Evolutionary conservation across 1,284 basidiomycete species (phyloP).

Genomic region (Pholiota adiposa): DNA sequence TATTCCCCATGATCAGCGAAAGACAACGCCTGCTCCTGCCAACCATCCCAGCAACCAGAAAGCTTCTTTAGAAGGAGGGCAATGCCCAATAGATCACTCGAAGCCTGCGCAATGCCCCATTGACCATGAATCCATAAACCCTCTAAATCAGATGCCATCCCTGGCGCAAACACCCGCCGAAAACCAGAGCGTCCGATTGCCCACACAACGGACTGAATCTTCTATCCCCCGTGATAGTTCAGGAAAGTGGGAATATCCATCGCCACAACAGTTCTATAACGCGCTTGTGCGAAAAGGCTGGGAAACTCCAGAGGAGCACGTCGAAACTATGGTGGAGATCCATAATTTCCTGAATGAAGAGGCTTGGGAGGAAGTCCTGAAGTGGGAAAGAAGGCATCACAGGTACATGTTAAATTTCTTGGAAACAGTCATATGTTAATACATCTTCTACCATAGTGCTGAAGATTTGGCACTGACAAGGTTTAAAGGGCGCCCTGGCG

Average conservation of each 20-base stretch:
- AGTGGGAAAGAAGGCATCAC: slow-evolving; percentile 85
- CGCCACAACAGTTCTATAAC: slow-evolving; percentile 98
- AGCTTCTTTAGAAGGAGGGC: slow-evolving; percentile 22
- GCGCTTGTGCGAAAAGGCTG: slow-evolving; percentile 96
- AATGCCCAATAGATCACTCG: slow-evolving; percentile 42
- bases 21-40: slow-evolving; percentile 16
- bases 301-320: slow-evolving; percentile 96
- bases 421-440: neutral
- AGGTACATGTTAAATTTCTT: slow-evolving; percentile 47
- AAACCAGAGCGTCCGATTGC: slow-evolving; percentile 64
- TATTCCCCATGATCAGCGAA: slow-evolving; percentile 34
- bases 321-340: slow-evolving; percentile 97
- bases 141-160: slow-evolving; percentile 89
- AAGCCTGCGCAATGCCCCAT: slow-evolving; percentile 44
- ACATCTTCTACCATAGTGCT: slow-evolving; percentile 31
- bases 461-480: slow-evolving; percentile 74
- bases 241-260: slow-evolving; percentile 93
- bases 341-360: slow-evolving; percentile 98
- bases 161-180: slow-evolving; percentile 74
- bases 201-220: slow-evolving; percentile 78
- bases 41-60: neutral
- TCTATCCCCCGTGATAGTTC: slow-evolving; percentile 81
- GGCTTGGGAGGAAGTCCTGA: slow-evolving; percentile 94
- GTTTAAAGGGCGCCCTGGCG: slow-evolving; percentile 91
- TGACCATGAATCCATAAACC: slow-evolving; percentile 65